Evolutionary conservation across 495 filamentous ascomycete species (phyloP).

Genomic region (Podospora conica): DNA sequence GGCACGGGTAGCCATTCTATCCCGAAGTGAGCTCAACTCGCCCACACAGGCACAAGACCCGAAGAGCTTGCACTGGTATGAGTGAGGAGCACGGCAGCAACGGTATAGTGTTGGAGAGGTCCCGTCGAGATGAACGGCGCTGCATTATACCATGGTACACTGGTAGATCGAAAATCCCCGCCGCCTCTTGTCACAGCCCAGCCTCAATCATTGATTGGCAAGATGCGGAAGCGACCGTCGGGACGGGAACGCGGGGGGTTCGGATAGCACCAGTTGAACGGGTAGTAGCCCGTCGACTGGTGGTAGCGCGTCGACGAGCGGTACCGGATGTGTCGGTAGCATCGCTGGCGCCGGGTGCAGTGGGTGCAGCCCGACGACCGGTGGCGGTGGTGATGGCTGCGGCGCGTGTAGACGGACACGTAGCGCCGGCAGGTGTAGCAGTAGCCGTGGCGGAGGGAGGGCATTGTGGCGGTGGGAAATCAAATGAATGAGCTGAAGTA

Average conservation of each 20-base stretch:
- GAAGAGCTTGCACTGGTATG: not conserved
- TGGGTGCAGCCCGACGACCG: not conserved
- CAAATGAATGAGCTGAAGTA: not conserved
- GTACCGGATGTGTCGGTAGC: not conserved
- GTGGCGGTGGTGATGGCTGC: not conserved
- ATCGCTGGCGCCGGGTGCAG: not conserved
- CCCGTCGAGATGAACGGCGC: too few species aligned
- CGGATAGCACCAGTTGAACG: not conserved
- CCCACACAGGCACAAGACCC: not conserved
- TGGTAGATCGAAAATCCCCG: too few species aligned
- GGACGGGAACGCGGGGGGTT: not conserved
- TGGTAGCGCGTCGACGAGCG: not conserved
- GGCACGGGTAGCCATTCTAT: too few species aligned
- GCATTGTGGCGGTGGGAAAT: too few species aligned
- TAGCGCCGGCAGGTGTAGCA: conserved; percentile 9
- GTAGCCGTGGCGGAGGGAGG: conserved; percentile 6
- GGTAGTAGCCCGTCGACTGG: not conserved
- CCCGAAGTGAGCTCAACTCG: not conserved
- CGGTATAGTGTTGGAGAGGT: not conserved
- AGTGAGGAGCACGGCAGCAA: not conserved
- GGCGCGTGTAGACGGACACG: conserved; percentile 5
- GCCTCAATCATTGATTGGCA: not conserved
- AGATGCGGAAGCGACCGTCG: not conserved
- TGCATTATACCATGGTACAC: too few species aligned
- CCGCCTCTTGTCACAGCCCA: not conserved